Conservation (phyloP, 23 red algal species). For the Gracilaria gracilis region DNA sequence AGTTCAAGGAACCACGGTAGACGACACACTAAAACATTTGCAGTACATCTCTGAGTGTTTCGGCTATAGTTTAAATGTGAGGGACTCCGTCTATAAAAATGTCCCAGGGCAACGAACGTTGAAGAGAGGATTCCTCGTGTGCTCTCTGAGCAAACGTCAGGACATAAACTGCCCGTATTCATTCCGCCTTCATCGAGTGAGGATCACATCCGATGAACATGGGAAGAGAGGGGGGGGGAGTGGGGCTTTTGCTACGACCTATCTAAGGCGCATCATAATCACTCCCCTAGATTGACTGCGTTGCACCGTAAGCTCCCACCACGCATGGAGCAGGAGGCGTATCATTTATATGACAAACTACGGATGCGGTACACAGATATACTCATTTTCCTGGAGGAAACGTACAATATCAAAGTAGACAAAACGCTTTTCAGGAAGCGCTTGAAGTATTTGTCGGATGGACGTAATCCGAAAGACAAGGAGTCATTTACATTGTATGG, state of each 20-base stretch:
- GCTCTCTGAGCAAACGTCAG: background rate
- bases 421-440: background rate
- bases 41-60: conserved; percentile 13
- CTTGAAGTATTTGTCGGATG: background rate
- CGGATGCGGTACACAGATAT: conserved; percentile 30
- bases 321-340: background rate
- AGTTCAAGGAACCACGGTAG: background rate
- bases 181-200: background rate
- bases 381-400: background rate
- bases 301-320: background rate
- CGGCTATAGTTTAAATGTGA: background rate
- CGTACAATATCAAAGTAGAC: conserved; percentile 9
- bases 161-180: background rate
- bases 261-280: conserved; percentile 11
- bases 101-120: background rate
- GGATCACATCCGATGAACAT: no score
- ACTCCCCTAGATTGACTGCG: background rate
- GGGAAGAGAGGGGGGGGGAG: background rate
- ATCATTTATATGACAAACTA: background rate
- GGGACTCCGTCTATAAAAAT: background rate
- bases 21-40: background rate
- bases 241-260: background rate
- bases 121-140: background rate
- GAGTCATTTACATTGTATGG: conserved; percentile 3
- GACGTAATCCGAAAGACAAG: background rate